phyloP scores from a whole-genome alignment of 208 protist species.

The Trypanosoma caninum region DNA sequence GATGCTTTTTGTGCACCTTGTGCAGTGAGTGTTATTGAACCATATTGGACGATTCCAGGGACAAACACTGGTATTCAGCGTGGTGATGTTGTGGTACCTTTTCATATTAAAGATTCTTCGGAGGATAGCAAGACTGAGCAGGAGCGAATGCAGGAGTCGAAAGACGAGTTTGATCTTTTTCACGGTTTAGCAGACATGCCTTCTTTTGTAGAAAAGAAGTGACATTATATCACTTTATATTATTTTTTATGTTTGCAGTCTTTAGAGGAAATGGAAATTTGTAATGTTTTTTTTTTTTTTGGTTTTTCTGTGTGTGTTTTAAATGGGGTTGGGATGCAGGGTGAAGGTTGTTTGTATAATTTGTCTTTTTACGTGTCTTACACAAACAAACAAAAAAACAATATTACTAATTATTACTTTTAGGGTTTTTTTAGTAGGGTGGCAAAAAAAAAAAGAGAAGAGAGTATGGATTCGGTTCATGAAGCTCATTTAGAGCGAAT shows the following conservation, averaged over 20 bases:
- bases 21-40: constrained; percentile 52
- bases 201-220: constrained; percentile 41
- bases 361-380: background rate
- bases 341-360: background rate
- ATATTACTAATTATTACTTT: background rate
- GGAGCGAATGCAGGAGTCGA: constrained; percentile 70
- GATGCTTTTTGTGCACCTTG: constrained; percentile 51
- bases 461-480: constrained; percentile 60
- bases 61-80: constrained; percentile 79
- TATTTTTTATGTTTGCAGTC: constrained; percentile 18
- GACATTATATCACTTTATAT: constrained; percentile 15
- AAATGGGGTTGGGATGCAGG: too few species aligned
- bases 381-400: background rate
- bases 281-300: constrained; percentile 3
- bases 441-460: background rate
- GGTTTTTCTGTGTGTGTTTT: background rate
- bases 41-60: constrained; percentile 90
- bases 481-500: constrained; percentile 69
- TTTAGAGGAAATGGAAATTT: background rate
- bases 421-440: background rate
- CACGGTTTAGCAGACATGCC: constrained; percentile 77
- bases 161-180: constrained; percentile 80
- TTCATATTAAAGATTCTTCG: constrained; percentile 14
- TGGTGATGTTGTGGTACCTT: constrained; percentile 49
- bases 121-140: constrained; percentile 63